These are phyloP conservation scores for Kodamaea arcana DNA, from an alignment of 1,139 yeast genomes.

Conservation along the genomic window DNA sequence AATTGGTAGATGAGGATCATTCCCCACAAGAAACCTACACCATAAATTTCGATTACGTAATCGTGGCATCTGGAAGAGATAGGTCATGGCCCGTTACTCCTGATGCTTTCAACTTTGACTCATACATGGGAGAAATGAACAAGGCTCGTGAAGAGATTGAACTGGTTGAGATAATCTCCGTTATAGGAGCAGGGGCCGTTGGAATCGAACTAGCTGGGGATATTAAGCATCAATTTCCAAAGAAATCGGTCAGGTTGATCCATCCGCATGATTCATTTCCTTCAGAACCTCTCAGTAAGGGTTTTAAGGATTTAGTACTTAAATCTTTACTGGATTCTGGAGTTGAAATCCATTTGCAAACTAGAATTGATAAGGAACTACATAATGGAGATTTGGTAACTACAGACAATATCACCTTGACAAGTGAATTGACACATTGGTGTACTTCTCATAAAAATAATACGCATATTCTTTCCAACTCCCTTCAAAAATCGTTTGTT, in stretches of 20 bases:
- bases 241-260: constrained; percentile 32
- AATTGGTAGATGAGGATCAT: constrained; percentile 12
- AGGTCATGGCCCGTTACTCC: constrained; percentile 57
- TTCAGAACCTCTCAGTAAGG: constrained; percentile 35
- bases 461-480: constrained; percentile 21
- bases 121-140: constrained; percentile 32
- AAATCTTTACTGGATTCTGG: constrained; percentile 24
- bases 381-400: constrained; percentile 29
- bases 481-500: constrained; percentile 19
- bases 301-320: constrained; percentile 25
- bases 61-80: constrained; percentile 49
- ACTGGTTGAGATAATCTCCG: constrained; percentile 22
- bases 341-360: constrained; percentile 15
- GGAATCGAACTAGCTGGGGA: constrained; percentile 51
- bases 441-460: constrained; percentile 42
- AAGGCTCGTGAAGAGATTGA: constrained; percentile 22
- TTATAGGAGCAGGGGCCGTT: constrained; percentile 50
- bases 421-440: constrained; percentile 40
- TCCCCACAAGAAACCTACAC: constrained; percentile 12
- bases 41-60: constrained; percentile 45
- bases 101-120: constrained; percentile 24
- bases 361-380: constrained; percentile 23
- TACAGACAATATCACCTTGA: constrained; percentile 24
- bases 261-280: constrained; percentile 41
- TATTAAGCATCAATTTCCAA: constrained; percentile 32